phyloP scores from a whole-genome alignment of 225 moss, liverwort and hornwort genomes.

The Physcomitrellopsis africana region DNA sequence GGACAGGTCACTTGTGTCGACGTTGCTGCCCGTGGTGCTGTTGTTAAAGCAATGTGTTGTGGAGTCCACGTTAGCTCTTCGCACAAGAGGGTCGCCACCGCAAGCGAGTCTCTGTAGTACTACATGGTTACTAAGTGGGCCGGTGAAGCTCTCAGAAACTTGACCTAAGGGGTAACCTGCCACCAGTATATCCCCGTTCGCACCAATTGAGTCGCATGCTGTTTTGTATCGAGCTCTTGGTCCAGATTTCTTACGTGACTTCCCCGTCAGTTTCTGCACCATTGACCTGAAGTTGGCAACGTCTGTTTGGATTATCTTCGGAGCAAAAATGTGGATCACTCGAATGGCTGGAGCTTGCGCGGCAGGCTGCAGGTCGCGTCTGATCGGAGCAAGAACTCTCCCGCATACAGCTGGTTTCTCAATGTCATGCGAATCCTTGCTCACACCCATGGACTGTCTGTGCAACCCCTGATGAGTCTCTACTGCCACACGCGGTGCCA shows the following conservation, averaged over 20 bases:
- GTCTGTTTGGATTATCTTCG: conserved; percentile 61
- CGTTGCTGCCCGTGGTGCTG: conserved; percentile 18
- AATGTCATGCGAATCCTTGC: conserved; percentile 16
- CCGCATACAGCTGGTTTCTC: background rate
- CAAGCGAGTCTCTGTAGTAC: conserved; percentile 18
- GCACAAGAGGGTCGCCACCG: background rate
- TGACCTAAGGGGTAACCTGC: background rate
- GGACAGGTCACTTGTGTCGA: conserved; percentile 4
- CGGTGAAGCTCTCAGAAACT: background rate
- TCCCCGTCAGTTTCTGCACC: conserved; percentile 57
- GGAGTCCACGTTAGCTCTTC: conserved; percentile 24
- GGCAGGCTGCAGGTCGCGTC: background rate
- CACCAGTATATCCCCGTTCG: background rate
- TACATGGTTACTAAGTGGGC: conserved; percentile 9
- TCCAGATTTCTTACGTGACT: conserved; percentile 18
- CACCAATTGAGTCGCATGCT: background rate
- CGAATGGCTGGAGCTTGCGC: conserved; percentile 35
- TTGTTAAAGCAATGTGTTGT: conserved; percentile 19
- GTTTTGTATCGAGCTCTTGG: conserved; percentile 16
- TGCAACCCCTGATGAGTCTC: background rate
- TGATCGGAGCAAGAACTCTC: background rate
- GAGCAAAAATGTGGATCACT: conserved; percentile 61
- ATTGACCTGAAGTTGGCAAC: conserved; percentile 55
- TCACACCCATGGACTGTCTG: conserved; percentile 7
- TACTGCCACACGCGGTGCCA: conserved; percentile 14